Base-by-base conservation (phyloP, 1,284 basidiomycete species). In the Malassezia sympodialis region DNA sequence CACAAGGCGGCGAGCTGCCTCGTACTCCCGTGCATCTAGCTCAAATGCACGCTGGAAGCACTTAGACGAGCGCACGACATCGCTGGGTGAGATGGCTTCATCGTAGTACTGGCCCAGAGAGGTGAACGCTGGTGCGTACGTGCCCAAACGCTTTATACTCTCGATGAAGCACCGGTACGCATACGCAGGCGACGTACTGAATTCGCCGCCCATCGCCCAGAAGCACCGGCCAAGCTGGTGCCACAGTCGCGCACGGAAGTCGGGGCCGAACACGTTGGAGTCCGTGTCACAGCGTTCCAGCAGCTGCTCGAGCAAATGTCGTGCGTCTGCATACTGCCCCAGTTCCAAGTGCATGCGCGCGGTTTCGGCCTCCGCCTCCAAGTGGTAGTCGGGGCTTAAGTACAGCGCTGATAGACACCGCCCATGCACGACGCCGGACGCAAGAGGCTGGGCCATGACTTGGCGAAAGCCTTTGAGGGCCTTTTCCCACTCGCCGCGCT, bases 41-140 rank as follows among this genome's bases (percentile, higher is more conserved):
- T 98, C 94, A 66, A 99, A 96, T 0, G 94, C 94, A 69, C 94
- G 96, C 69, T 98, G 91, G 77, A 96, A 96, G 73, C 94, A 98
- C 73, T 93, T 93, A 15, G 87, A 86, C 1, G 93, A 86, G 39
- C 93, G 83, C 10, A 82, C 82, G 8, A 82, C 82, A 75, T 98
- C 91, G 0, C 84, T 82, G 1, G 89, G 88, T 12, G 79, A 77
- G 12, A 81, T 76, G 50, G 79, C 79, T 49, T 88, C 84, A 17
- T 82, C 77, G 73, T 98, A 98, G 76, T 90, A 93, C 46, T 88
- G 79, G 8, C 94, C 94, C 8, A 99, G 82, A 0, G 90, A 87
- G 0, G 93, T 94, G 75, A 91, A 98, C 0, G 91, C 83, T 0
- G 94, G 85, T 0, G 93, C 90, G 72, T 84, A 96, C 3, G 82